Evolutionary conservation across 768 basidiomycete genomes (phyloP).

Genomic region (Clitopilus passeckerianus): DNA sequence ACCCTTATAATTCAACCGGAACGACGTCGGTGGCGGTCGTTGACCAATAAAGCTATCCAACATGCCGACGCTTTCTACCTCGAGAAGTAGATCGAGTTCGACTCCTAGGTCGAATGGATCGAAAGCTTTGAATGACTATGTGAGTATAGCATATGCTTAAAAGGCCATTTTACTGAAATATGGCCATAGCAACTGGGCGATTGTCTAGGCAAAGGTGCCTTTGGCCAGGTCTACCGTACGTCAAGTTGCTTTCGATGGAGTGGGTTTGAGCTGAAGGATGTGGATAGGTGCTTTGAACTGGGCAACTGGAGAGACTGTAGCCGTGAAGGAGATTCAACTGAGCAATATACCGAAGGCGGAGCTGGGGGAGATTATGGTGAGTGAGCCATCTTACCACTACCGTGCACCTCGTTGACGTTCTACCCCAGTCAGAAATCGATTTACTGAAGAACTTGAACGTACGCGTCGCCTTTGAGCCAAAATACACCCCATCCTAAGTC

Average conservation of each 20-base stretch:
- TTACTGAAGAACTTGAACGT: slow-evolving; percentile 96
- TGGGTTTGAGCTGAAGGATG: slow-evolving; percentile 5
- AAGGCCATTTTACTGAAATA: slow-evolving; percentile 3
- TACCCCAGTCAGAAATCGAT: slow-evolving; percentile 86
- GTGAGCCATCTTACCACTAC: slow-evolving; percentile 13
- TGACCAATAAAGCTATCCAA: slow-evolving; percentile 11
- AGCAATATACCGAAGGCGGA: slow-evolving; percentile 92
- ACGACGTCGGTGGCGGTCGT: not conserved
- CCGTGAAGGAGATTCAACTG: slow-evolving; percentile 96
- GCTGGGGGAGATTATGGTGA: slow-evolving; percentile 95
- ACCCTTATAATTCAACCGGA: not conserved
- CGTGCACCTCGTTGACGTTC: slow-evolving; percentile 11
- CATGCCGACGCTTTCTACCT: slow-evolving; percentile 31
- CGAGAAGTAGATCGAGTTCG: slow-evolving; percentile 32
- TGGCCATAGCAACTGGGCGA: slow-evolving; percentile 85
- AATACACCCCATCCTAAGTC: not conserved
- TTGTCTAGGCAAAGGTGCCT: slow-evolving; percentile 93
- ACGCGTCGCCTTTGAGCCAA: slow-evolving; percentile 18
- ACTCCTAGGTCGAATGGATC: slow-evolving; percentile 33
- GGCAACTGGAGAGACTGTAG: slow-evolving; percentile 97
- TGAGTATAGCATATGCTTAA: slow-evolving; percentile 21
- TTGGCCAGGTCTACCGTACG: slow-evolving; percentile 95
- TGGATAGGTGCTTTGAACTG: slow-evolving; percentile 79
- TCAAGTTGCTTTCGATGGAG: slow-evolving; percentile 13
- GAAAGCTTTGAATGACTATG: slow-evolving; percentile 64